phyloP scores from a whole-genome alignment of 1,284 basidiomycete genomes.

The Cutaneotrichosporon sp. region DNA sequence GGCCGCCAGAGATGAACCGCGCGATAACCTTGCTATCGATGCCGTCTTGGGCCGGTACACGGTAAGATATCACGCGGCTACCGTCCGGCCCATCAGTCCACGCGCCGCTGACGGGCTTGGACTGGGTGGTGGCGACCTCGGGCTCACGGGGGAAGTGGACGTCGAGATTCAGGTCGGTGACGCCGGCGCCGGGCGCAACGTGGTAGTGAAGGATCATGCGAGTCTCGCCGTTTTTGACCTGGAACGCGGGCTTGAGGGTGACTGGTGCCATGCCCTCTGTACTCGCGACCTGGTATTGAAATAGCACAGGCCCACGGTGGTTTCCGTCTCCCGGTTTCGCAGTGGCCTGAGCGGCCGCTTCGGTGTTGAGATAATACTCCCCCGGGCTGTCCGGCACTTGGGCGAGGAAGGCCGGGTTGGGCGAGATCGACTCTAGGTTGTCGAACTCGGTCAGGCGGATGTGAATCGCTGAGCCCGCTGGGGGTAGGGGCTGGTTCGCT shows the following conservation, averaged over 20 bases:
- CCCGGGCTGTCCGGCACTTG: conserved; percentile 53
- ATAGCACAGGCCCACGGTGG: conserved; percentile 45
- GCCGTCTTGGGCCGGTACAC: conserved; percentile 20
- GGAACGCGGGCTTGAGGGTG: conserved; percentile 56
- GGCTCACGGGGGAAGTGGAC: conserved; percentile 50
- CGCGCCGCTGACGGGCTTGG: conserved; percentile 55
- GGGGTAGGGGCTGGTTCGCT: neutral
- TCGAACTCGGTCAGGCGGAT: conserved; percentile 56
- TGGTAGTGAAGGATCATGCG: conserved; percentile 57
- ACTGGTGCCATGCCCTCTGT: conserved; percentile 52
- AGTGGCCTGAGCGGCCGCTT: conserved; percentile 41
- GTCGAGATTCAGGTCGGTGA: conserved; percentile 48
- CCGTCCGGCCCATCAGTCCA: conserved; percentile 36
- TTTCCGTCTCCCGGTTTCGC: conserved; percentile 15
- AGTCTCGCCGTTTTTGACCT: conserved; percentile 56
- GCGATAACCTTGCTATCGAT: conserved; percentile 56
- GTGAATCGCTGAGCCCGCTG: conserved; percentile 34
- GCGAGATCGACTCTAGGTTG: conserved; percentile 57
- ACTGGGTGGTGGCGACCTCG: conserved; percentile 54
- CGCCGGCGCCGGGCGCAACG: conserved; percentile 31
- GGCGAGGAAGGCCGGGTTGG: conserved; percentile 56
- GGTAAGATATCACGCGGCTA: neutral
- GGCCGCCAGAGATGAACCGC: conserved; percentile 45
- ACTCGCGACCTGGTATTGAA: conserved; percentile 58
- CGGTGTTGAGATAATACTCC: conserved; percentile 56